Evolutionary conservation across 2,329 filamentous ascomycete species (phyloP), one percentile per base, ranked within the genome.

Genomic region (Claviceps africana): DNA sequence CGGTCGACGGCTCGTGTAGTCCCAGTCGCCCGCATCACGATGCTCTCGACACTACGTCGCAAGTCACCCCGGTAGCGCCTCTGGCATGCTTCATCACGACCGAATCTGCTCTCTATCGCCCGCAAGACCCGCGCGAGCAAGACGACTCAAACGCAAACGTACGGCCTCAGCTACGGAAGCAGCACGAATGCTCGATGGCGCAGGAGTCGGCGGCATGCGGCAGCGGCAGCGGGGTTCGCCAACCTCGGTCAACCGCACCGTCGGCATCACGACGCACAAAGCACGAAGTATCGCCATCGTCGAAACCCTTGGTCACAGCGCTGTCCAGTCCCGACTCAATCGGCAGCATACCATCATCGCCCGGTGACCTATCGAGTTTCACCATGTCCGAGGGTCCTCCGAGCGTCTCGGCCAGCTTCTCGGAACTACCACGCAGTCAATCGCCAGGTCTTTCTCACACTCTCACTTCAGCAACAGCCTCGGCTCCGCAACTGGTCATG

Each of bases 401-500:
- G 47, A 61, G 64, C 56, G 57, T 58, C 13, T 48, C 56, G 15
- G 53, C 54, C 2, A 61, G 61, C 46, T 55, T 57, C 30, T 51
- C 56, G 9, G 58, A 60, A 21, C 50, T 59, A 50, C 57, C 54
- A 43, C 58, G 51, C 52, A 56, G 53, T 48, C 48, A 35, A 52
- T 58, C 46, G 53, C 51, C 52, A 42, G 49, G 56, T 60, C 45
- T 51, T 61, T 22, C 53, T 60, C 48, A 45, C 55, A 21, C 46
- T 47, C 21, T 15, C 44, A 46, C n/a, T 10, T 52, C 21, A 33
- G 44, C 10, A 46, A 48, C 7, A 46, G 43, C 28, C 46, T 48
- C 60, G 55, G 75, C 73, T 42, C 85, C 85, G 25, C 90, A 97
- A 66, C 77, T 98, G n/a, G 87, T 98, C 55, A 98, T 98, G 93